Percentiles rank a stretch among this genome's conserved stretches.
Conservation (phyloP, 306 rosid species). For the Benincasa hispida region DNA sequence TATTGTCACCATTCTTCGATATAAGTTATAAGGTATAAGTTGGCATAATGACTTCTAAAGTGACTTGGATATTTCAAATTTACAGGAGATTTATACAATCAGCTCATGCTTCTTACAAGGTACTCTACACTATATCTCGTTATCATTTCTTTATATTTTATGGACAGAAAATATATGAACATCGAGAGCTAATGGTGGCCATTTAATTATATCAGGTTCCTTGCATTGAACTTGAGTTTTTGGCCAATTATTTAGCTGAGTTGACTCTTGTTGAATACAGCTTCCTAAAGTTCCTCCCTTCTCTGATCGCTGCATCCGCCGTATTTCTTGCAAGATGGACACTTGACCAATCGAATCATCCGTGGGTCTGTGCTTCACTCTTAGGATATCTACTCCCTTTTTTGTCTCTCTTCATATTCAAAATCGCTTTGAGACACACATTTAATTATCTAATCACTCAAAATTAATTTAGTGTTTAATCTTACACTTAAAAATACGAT, state of each 20-base stretch:
- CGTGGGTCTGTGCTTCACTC: slow-evolving; percentile 42
- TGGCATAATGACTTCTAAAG: background rate
- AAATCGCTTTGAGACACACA: too few relatives aligned
- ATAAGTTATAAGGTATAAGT: too few relatives aligned
- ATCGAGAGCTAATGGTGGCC: background rate
- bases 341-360: slow-evolving; percentile 55
- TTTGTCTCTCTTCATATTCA: background rate
- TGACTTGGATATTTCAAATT: slow-evolving; percentile 11
- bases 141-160: background rate
- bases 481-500: too few relatives aligned
- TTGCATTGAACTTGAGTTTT: slow-evolving; percentile 54
- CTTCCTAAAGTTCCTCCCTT: slow-evolving; percentile 73
- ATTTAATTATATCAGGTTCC: slow-evolving; percentile 40
- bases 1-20: background rate
- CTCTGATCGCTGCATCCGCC: slow-evolving; percentile 79
- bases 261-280: slow-evolving; percentile 67
- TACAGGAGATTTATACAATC: slow-evolving; percentile 88
- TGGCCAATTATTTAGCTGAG: slow-evolving; percentile 87
- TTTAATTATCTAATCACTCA: too few relatives aligned
- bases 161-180: background rate
- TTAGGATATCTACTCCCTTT: background rate
- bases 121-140: slow-evolving; percentile 10
- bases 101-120: slow-evolving; percentile 69
- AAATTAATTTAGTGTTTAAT: too few relatives aligned
- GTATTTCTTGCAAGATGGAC: slow-evolving; percentile 97